These are phyloP conservation scores for Murraya koenigii DNA, from an alignment of 345 rosid species.

Conservation along the genomic window DNA sequence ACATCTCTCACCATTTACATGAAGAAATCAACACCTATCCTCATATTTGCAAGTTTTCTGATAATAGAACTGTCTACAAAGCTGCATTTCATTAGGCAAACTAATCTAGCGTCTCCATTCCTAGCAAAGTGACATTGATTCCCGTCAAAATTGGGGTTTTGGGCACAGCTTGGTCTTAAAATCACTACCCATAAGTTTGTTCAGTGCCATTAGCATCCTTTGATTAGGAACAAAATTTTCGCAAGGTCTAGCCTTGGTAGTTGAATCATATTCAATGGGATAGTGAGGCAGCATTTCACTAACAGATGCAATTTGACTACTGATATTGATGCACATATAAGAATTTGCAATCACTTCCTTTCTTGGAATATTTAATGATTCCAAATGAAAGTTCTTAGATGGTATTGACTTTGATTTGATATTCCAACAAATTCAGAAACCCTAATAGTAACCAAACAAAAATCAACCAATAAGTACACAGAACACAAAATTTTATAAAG, in stretches of 20 bases:
- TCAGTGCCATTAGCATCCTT: not conserved
- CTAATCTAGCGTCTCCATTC: too few relatives aligned
- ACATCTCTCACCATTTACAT: slow-evolving; percentile 2
- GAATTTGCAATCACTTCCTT: too few relatives aligned
- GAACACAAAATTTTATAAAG: not conserved
- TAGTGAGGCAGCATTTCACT: not conserved
- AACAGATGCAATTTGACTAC: not conserved
- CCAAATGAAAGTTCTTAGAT: too few relatives aligned
- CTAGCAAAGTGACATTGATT: too few relatives aligned
- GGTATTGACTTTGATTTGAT: not conserved
- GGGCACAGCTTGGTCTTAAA: too few relatives aligned
- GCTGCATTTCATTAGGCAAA: too few relatives aligned
- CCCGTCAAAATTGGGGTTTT: not conserved
- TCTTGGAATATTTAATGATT: too few relatives aligned
- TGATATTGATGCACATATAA: not conserved
- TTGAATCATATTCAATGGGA: not conserved
- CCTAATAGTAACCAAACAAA: not conserved
- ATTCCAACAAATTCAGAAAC: not conserved
- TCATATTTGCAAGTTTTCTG: slow-evolving; percentile 11
- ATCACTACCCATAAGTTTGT: not conserved
- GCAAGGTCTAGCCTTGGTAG: not conserved
- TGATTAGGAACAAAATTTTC: not conserved
- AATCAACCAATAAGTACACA: not conserved
- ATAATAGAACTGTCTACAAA: too few relatives aligned
- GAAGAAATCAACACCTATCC: slow-evolving; percentile 18